Percentiles rank a stretch among this genome's conserved stretches.
Evolutionary conservation across 257 asterid species (phyloP).

Genomic region (Craterostigma plantagineum): DNA sequence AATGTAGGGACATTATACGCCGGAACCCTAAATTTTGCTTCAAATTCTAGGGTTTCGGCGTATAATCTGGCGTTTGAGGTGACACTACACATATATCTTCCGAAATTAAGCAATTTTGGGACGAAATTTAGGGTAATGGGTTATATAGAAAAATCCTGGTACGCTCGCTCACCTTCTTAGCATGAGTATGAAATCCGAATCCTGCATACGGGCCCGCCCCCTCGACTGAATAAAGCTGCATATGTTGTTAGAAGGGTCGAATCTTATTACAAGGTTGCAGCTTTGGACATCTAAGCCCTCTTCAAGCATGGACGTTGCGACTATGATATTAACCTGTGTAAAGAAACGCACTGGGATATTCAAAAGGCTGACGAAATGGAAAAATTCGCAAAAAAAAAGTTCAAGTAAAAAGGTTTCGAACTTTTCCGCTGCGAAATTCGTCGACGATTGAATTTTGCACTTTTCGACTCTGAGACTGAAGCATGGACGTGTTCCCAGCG

Average conservation of each 20-base stretch:
- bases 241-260: slow-evolving; percentile 57
- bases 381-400: neutral
- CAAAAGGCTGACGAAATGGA: neutral
- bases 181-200: slow-evolving; percentile 68
- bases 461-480: slow-evolving; percentile 47
- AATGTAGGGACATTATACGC: no score
- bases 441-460: slow-evolving; percentile 40
- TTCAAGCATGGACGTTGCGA: slow-evolving; percentile 81
- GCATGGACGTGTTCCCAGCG: slow-evolving; percentile 31
- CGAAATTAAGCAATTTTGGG: no score
- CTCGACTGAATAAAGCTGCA: slow-evolving; percentile 94
- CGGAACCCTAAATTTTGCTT: no score
- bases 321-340: slow-evolving; percentile 59
- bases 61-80: no score
- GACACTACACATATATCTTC: no score
- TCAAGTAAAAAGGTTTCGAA: no score
- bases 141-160: no score
- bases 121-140: no score
- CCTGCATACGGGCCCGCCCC: slow-evolving; percentile 90
- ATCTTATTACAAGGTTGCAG: slow-evolving; percentile 86
- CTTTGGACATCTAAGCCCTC: slow-evolving; percentile 92
- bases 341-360: slow-evolving; percentile 5
- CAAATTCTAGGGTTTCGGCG: no score
- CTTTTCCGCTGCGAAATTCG: slow-evolving; percentile 47
- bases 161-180: slow-evolving; percentile 35